These are phyloP conservation scores for Tephrocybe sp. DNA, from an alignment of 768 basidiomycete species.

Conservation along the genomic window DNA sequence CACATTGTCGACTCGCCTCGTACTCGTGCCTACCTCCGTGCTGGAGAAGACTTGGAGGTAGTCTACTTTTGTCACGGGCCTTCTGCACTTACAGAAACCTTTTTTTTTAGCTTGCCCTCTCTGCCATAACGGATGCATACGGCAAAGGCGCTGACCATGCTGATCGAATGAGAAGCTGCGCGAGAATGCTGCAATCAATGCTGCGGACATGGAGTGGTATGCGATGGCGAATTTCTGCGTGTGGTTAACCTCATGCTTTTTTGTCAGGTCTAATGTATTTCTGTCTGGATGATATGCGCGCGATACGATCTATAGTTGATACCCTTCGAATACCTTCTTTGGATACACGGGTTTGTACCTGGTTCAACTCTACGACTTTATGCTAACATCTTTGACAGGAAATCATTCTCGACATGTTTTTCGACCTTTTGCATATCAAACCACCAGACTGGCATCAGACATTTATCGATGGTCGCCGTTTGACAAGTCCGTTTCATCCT, in stretches of 20 bases:
- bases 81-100: neutral
- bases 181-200: constrained; percentile 78
- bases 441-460: constrained; percentile 91
- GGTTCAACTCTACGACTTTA: constrained; percentile 1
- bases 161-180: constrained; percentile 75
- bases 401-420: constrained; percentile 90
- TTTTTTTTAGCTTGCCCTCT: constrained; percentile 71
- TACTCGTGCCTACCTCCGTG: constrained; percentile 70
- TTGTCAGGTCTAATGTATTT: constrained; percentile 81
- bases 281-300: constrained; percentile 84
- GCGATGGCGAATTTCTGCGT: constrained; percentile 22
- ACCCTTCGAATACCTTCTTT: constrained; percentile 86
- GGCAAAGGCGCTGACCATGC: constrained; percentile 77
- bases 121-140: constrained; percentile 90
- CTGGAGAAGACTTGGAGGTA: constrained; percentile 91
- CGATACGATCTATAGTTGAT: constrained; percentile 81
- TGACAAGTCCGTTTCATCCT: constrained; percentile 63
- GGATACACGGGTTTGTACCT: constrained; percentile 67
- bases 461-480: constrained; percentile 82
- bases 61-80: constrained; percentile 11
- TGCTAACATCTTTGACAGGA: constrained; percentile 52
- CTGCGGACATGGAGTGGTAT: constrained; percentile 91
- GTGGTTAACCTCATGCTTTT: neutral
- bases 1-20: constrained; percentile 83
- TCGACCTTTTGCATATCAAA: constrained; percentile 88